Evolutionary conservation across 1,284 basidiomycete genomes (phyloP), one percentile per base, ranked within the genome.

Genomic region (Cryptococcus jaspeensis): DNA sequence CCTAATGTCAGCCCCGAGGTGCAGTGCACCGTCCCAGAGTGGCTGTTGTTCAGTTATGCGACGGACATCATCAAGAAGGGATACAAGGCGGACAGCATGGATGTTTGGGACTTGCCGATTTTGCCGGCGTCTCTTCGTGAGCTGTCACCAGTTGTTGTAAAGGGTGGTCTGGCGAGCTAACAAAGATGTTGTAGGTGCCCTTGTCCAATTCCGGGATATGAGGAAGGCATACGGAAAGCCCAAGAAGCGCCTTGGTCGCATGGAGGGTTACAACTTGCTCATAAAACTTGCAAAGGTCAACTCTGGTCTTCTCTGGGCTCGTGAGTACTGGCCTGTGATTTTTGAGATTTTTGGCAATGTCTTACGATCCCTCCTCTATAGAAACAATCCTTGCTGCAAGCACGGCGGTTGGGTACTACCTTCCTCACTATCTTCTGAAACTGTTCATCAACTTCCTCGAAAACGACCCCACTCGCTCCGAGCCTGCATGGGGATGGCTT

Each of bases 81-180:
- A 4, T 85, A 90, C 72, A 81, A 80, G 8, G 80, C 86, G 3
- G 81, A 84, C 57, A 87, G 84, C 54, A 82, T 93, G 56, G 89
- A 93, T 66, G 89, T 92, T 22, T 89, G 85, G 61, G 90, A 93
- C 72, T 78, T 93, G 43, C 91, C 91, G 1, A 85, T 93, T 52
- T 81, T 92, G 8, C 84, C 86, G 0, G 84, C 81, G 0, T 73
- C 83, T 62, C 86, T 91, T 83, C 87, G 90, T 52, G 82, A 86
- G 69, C 62, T 13, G 18, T 53, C 12, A 39, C 5, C 39, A n/a
- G 16, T 35, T 9, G 28, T 23, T 43, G 18, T 51, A 6, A 42
- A 8, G 48, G 18, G n/a, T n/a, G 5, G 35, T n/a, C 13, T 9
- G 4, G n/a, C 12, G n/a, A 38, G 39, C 44, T 60, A 28, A 53